Base-by-base conservation (phyloP, 129 eudicot species). In the Artemisia argyi region DNA sequence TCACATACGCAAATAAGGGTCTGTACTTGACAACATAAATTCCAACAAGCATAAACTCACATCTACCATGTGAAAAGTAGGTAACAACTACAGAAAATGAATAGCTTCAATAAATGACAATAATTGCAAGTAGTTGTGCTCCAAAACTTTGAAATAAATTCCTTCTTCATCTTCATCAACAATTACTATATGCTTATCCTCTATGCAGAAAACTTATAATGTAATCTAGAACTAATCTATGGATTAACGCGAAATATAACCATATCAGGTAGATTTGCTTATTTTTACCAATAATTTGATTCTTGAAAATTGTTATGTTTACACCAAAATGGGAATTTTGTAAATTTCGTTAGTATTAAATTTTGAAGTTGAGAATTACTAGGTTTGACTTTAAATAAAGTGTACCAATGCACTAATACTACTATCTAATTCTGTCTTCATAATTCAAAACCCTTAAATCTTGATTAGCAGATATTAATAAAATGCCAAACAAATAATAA, bases 51-150 rank as follows among this genome's bases (percentile, higher is more conserved):
- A 51, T 67, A 42, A 22, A 46, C 42, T 10, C 50, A 42, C 48
- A 71, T 77, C 49, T 69, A 69, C 65, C 81, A 77, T 77, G 81
- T 77, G 81, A 61, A 77, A 69, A 61, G 76, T 77, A 35, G 74
- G 81, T 61, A 53, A 44, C 71, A 77, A 70, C 49, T 24, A 39
- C 52, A 59, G 58, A 57, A 67, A 76, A 57, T 59, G 66, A 48
- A 58, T 48, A 42, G 67, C 49, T 65, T 42, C 65, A 65, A 65
- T 74, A 14, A 74, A 74, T 65, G 58, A 53, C n/a, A 58, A 76
- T 67, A 67, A 76, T 14, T 76, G 68, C 68, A 67, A 76, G 80
- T 67, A 4, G 74, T 67, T 76, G 80, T 57, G 54, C 67, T 50
- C 11, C 50, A 56, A 66, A 66, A 55, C 18, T 57, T 47, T 57